Conservation (phyloP, 2,329 filamentous ascomycete genomes). For the Colletotrichum endophyticum region DNA sequence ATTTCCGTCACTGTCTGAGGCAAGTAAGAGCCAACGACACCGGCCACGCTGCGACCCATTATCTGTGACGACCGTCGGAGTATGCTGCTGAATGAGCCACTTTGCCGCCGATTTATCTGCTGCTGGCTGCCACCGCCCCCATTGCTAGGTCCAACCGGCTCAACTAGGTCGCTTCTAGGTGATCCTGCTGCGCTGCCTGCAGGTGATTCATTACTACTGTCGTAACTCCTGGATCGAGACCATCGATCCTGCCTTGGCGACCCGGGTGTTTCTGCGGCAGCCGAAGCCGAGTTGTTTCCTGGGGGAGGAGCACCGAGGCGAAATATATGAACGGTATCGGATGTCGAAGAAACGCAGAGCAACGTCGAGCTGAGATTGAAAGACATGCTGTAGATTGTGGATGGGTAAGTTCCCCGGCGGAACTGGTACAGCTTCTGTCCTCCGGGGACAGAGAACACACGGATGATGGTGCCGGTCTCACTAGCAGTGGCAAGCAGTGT, state of each 20-base stretch:
- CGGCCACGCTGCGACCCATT: constrained; percentile 86
- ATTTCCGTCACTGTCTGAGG: constrained; percentile 95
- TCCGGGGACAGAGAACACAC: constrained; percentile 90
- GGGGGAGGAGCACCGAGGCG: constrained; percentile 66
- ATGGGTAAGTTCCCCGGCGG: constrained; percentile 91
- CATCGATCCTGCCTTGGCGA: constrained; percentile 56
- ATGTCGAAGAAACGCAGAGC: constrained; percentile 93
- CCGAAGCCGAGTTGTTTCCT: constrained; percentile 33
- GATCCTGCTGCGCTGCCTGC: constrained; percentile 43
- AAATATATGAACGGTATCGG: constrained; percentile 97
- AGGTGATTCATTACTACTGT: constrained; percentile 60
- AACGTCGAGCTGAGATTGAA: constrained; percentile 95
- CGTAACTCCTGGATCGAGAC: constrained; percentile 57
- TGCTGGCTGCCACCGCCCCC: constrained; percentile 30
- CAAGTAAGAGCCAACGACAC: constrained; percentile 88
- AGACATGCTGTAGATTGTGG: constrained; percentile 97
- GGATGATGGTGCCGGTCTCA: constrained; percentile 96
- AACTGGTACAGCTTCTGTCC: constrained; percentile 97
- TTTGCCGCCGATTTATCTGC: constrained; percentile 50
- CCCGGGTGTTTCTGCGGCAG: constrained; percentile 38
- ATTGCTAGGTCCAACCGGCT: constrained; percentile 34
- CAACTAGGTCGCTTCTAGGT: constrained; percentile 52
- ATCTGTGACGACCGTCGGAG: constrained; percentile 94
- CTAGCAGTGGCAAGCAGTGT: constrained; percentile 92
- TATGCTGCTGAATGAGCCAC: constrained; percentile 87